Evolutionary conservation across 495 filamentous ascomycete genomes (phyloP).

Genomic region (Tuber melanosporum): DNA sequence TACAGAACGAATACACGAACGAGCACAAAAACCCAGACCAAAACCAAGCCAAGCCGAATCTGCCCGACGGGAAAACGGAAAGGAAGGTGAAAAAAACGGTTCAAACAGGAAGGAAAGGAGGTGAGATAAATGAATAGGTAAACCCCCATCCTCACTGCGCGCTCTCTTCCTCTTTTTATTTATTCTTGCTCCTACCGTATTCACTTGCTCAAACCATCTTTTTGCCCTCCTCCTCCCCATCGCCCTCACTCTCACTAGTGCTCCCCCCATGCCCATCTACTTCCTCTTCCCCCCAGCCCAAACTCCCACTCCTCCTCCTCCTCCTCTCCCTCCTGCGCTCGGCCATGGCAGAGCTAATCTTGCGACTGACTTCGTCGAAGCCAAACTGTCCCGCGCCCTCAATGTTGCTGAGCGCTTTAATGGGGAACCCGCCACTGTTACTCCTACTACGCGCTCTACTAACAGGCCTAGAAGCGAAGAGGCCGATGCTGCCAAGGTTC

Average conservation of each 20-base stretch:
- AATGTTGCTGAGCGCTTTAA: constrained; percentile 67
- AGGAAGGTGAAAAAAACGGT: neutral
- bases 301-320: constrained; percentile 56
- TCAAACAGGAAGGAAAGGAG: neutral
- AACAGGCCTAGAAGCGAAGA: constrained; percentile 80
- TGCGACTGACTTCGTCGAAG: constrained; percentile 74
- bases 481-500: constrained; percentile 73
- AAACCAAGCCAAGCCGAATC: neutral
- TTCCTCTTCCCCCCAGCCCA: constrained; percentile 45
- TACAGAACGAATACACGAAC: neutral
- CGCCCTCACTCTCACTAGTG: constrained; percentile 20
- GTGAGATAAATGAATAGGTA: neutral
- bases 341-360: constrained; percentile 80
- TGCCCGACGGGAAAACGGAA: neutral
- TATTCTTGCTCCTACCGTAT: neutral
- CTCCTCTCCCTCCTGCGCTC: constrained; percentile 70
- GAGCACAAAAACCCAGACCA: neutral
- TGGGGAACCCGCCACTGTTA: constrained; percentile 61
- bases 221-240: constrained; percentile 30
- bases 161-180: neutral
- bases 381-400: constrained; percentile 53
- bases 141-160: neutral
- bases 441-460: constrained; percentile 65
- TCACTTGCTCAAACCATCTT: constrained; percentile 20
- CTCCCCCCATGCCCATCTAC: constrained; percentile 13